Base-by-base conservation (phyloP, 345 rosid genomes). In the Sisymbrium irio region DNA sequence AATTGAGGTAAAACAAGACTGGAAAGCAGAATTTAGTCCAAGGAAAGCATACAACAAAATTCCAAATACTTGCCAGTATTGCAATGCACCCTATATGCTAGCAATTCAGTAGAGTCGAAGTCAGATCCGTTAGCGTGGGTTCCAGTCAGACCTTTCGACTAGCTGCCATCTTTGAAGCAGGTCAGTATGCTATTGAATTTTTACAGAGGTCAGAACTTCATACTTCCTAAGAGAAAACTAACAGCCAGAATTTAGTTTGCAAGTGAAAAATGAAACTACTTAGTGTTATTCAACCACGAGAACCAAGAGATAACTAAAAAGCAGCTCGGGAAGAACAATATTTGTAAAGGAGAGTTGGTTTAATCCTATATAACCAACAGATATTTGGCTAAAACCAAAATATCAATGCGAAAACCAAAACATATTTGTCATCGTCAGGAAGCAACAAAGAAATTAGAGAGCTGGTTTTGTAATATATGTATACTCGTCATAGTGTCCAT, bases 121-220 rank as follows among this genome's bases (percentile, higher is more conserved):
- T 68, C 71, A 57, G 45, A 62, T 74, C 76, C 78, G 40, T 73
- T 78, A 73, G 76, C 62, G 64, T 71, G 60, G 72, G 67, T 70
- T 77, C 67, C 71, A 71, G 72, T 77, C 72, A 71, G 62, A 77
- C 53, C 72, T 64, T 77, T 71, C 56, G 61, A 77, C 80, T 76
- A 76, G 69, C 79, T 76, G 79, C 61, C 76, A 77, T 55, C 67
- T 67, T 78, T 68, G 71, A 79, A 69, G 76, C 64, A 74, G 63
- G 74, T 79, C 70, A 78, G 74, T 46, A 47, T 74, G 75, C 62
- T 55, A 60, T 55, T 64, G 62, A 55, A 28, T 46, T 64, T 57
- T 37, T 63, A 77, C 63, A 76, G 64, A 72, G 40, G 74, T 78
- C 69, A 65, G 39, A 67, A 22, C 57, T 44, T 67, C 74, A 73